Evolutionary conservation across 441 rosid species (phyloP), one percentile per base, ranked within the genome.

Genomic region (Dalechampia spathulata): DNA sequence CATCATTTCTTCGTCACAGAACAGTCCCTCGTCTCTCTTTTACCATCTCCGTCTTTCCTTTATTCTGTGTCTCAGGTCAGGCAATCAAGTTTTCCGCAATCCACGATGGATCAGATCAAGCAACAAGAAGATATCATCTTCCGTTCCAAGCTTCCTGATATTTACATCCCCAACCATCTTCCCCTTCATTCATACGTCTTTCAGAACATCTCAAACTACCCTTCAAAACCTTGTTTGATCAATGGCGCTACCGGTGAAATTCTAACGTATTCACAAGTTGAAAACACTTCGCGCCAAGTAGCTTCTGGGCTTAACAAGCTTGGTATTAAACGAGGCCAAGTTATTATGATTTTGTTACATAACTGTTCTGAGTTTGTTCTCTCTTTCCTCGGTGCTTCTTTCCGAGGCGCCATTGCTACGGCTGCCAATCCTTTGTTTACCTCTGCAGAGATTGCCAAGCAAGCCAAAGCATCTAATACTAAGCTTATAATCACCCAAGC

Each of bases 361-460:
- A 85, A 80, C 63, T 76, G 69, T 4, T 75, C 81, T 0, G 71
- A 82, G 26, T 82, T 85, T 63, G 79, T 82, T 37, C 75, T 75
- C 28, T 62, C 83, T 13, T 85, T 82, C 64, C 69, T 83, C 9
- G 93, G 83, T 0, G 85, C 86, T 4, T 78, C 89, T 6, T 61
- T 7, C 43, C 67, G 64, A 13, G 87, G 86, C 2, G 93, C 89
- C 46, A 60, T 70, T 22, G 70, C 60, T 51, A 80, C 89, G 5
- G 74, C 86, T 1, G 93, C 86, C 12, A 85, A 85, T 34, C 88
- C 92, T 7, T 80, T 82, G 59, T 82, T 61, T 61, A 82, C 83
- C 2, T 69, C 86, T 0, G 69, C 81, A 0, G 92, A 85, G 72
- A 72, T 85, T 20, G 83, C 72, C 0, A 82, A 82, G 46, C 92